These are phyloP conservation scores for Trichoderma hamatum DNA, from an alignment of 2,329 filamentous ascomycete genomes.

Conservation along the genomic window DNA sequence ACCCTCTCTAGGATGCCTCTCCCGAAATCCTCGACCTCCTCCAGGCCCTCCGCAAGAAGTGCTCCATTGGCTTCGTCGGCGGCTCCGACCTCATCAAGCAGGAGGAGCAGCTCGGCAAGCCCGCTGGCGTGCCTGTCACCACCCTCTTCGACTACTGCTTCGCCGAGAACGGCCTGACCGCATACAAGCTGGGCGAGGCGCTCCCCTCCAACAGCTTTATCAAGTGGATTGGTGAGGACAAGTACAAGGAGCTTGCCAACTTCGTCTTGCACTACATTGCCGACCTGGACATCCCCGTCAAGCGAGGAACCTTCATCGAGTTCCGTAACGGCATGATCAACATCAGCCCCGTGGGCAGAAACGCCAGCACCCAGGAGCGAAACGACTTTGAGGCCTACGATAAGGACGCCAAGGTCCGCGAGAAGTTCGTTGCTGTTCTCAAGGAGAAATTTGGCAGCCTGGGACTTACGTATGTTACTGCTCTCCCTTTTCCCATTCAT, in stretches of 20 bases:
- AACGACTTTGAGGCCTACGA: constrained; percentile 83
- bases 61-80: constrained; percentile 89
- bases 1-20: constrained; percentile 58
- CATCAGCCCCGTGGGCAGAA: constrained; percentile 80
- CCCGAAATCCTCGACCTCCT: constrained; percentile 85
- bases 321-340: constrained; percentile 94
- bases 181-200: constrained; percentile 77
- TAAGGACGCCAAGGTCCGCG: constrained; percentile 72
- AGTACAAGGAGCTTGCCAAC: constrained; percentile 76
- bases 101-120: constrained; percentile 85
- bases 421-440: constrained; percentile 74
- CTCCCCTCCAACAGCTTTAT: constrained; percentile 87
- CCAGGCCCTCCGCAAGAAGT: constrained; percentile 78
- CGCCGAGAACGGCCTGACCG: constrained; percentile 92
- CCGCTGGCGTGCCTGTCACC: constrained; percentile 68
- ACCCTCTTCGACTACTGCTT: constrained; percentile 97
- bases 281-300: constrained; percentile 80
- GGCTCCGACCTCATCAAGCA: constrained; percentile 92
- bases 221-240: constrained; percentile 80
- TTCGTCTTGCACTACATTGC: constrained; percentile 82
- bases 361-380: constrained; percentile 79
- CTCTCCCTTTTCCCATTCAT: constrained; percentile 1
- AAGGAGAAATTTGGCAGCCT: constrained; percentile 81
- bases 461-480: constrained; percentile 72
- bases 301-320: constrained; percentile 83